phyloP scores from a whole-genome alignment of 2,329 filamentous ascomycete genomes.

The Aspergillus novoparasiticus region DNA sequence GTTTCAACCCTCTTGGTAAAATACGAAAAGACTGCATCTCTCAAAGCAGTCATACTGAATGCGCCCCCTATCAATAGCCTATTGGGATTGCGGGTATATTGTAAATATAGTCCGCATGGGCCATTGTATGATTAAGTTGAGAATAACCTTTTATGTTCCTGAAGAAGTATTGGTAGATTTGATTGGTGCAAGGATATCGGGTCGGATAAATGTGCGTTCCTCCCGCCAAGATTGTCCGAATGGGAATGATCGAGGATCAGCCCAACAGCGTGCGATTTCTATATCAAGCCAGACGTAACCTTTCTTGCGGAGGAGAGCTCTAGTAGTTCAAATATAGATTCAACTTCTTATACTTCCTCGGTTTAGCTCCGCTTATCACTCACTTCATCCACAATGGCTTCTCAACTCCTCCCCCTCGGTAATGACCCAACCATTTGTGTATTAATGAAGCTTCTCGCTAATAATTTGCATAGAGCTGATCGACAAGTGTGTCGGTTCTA shows the following conservation, averaged over 20 bases:
- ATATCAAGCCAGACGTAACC: slow-evolving; percentile 17
- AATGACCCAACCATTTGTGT: slow-evolving; percentile 25
- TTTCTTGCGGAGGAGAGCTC: neutral
- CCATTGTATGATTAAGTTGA: neutral
- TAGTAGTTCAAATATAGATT: neutral
- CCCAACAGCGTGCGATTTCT: slow-evolving; percentile 23
- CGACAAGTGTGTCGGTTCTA: slow-evolving; percentile 96
- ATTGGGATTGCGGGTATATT: neutral
- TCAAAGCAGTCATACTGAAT: neutral
- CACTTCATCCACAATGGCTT: slow-evolving; percentile 58
- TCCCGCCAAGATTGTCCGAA: slow-evolving; percentile 23
- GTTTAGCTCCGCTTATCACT: neutral
- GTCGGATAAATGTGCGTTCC: slow-evolving; percentile 25
- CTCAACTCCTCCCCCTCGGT: slow-evolving; percentile 74
- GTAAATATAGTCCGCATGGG: neutral
- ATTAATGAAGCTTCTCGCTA: slow-evolving; percentile 18
- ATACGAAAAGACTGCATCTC: neutral
- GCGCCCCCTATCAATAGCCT: neutral
- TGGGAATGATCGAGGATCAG: slow-evolving; percentile 23
- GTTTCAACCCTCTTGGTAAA: neutral
- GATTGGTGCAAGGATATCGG: slow-evolving; percentile 19
- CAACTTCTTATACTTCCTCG: neutral
- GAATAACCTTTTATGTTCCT: neutral
- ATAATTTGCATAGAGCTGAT: slow-evolving; percentile 73
- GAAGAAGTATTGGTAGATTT: slow-evolving; percentile 9